Evolutionary conservation across 139 green algal genomes (phyloP).

Genomic region (Pleodorina starrii): DNA sequence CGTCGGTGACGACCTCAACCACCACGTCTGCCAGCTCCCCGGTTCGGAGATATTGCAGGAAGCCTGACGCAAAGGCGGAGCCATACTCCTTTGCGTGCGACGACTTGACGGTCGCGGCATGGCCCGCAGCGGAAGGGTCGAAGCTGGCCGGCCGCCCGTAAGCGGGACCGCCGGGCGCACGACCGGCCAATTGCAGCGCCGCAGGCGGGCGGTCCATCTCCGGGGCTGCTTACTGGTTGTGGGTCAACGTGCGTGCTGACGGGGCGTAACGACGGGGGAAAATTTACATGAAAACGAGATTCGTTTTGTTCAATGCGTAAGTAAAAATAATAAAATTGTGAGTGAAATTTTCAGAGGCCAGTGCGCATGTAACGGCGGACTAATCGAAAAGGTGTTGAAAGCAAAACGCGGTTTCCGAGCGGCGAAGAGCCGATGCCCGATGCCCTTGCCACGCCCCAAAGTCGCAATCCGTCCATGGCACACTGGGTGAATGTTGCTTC

Average conservation of each 20-base stretch:
- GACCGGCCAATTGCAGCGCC: background rate
- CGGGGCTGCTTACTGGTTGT: background rate
- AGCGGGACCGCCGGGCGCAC: background rate
- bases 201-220: background rate
- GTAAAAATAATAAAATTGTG: no score
- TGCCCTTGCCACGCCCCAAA: no score
- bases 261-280: background rate
- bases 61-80: background rate
- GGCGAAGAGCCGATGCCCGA: no score
- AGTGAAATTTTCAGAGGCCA: no score
- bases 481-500: no score
- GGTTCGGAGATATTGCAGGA: background rate
- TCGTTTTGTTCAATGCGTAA: no score
- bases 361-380: no score
- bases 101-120: background rate
- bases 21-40: slow-evolving; percentile 8
- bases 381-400: no score
- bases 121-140: background rate
- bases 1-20: background rate
- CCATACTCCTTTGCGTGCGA: slow-evolving; percentile 11
- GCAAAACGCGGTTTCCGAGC: no score
- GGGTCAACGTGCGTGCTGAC: background rate
- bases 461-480: no score
- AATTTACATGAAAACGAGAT: no score
- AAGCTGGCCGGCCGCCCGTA: background rate